Evolutionary conservation across 495 filamentous ascomycete species (phyloP).

Genomic region (Pyrenula massariospora): DNA sequence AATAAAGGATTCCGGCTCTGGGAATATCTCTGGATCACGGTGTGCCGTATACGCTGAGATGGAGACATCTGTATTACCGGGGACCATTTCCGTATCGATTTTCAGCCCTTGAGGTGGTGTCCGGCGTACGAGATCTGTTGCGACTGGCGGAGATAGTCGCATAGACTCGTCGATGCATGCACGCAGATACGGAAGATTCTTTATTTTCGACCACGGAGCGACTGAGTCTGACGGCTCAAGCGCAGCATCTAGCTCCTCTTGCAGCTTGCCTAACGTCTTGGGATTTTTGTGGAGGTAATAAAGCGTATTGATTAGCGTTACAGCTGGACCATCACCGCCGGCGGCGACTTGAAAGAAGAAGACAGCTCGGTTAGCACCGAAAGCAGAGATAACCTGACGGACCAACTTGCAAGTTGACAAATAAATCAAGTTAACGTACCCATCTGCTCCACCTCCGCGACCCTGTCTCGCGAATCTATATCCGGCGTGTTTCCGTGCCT

Average conservation of each 20-base stretch:
- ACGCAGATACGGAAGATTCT: conserved; percentile 6
- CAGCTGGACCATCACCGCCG: conserved; percentile 43
- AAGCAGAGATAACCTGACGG: conserved; percentile 6
- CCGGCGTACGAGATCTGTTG: conserved; percentile 42
- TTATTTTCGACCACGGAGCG: not conserved
- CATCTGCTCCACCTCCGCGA: not conserved
- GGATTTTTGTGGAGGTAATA: conserved; percentile 47
- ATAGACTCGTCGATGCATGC: conserved; percentile 52
- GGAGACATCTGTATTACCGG: conserved; percentile 38
- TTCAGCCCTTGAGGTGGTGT: conserved; percentile 40
- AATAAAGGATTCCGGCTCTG: conserved; percentile 30
- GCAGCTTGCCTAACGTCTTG: conserved; percentile 33
- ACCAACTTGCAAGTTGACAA: not conserved
- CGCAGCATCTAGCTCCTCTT: conserved; percentile 41
- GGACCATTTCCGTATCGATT: conserved; percentile 41
- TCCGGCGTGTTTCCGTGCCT: conserved; percentile 23
- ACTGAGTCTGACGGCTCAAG: conserved; percentile 11
- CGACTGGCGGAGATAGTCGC: conserved; percentile 50
- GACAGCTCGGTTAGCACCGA: conserved; percentile 21
- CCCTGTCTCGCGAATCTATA: conserved; percentile 19
- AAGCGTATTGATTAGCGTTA: conserved; percentile 36
- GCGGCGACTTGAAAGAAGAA: conserved; percentile 34
- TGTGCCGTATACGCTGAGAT: conserved; percentile 44
- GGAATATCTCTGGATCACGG: conserved; percentile 42
- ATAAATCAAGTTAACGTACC: not conserved